Base-by-base conservation (phyloP, 495 filamentous ascomycete species). In the Hypoxylon cercidicola region DNA sequence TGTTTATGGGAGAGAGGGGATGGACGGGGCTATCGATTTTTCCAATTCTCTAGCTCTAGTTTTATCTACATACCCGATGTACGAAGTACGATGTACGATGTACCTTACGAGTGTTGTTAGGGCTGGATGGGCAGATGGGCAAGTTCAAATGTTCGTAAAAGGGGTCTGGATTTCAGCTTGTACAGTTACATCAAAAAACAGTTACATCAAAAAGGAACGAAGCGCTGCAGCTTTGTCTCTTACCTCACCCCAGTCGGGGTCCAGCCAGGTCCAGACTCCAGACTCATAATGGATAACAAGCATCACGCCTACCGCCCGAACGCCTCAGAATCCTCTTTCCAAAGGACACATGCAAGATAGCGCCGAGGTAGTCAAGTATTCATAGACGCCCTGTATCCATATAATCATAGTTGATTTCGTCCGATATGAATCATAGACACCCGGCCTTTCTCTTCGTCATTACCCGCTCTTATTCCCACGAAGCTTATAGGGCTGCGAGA, bases 181-280 rank as follows among this genome's bases (percentile, higher is more conserved):
- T n/a, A n/a, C n/a, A n/a, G n/a, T n/a, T n/a, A n/a, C n/a, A n/a
- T n/a, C n/a, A n/a, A n/a, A n/a, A n/a, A n/a, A n/a, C n/a, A 28
- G 25, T 28, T 7, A 7, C 25, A 23, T 34, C 50, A 57, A 7
- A 57, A 45, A 49, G 34, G 18, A n/a, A 20, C 21, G 34, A 35
- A 58, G 13, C 39, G 57, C 41, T 45, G 57, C 40, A 61, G 39
- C 62, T 65, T 65, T 59, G 47, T 64, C 44, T 59, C 46, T 54
- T n/a, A 19, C 37, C 37, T 47, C 41, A 12, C 23, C 21, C 62
- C 48, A 54, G 62, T 59, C 62, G 13, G 16, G 56, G 63, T 51
- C 63, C 45, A 60, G 55, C 43, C 44, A 65, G 62, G 62, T 32
- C 62, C 56, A 66, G 57, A 66, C 57, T 55, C 25, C 25, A 28